Conservation (phyloP, 148 eudicot species). For the Spergularia bocconei region DNA sequence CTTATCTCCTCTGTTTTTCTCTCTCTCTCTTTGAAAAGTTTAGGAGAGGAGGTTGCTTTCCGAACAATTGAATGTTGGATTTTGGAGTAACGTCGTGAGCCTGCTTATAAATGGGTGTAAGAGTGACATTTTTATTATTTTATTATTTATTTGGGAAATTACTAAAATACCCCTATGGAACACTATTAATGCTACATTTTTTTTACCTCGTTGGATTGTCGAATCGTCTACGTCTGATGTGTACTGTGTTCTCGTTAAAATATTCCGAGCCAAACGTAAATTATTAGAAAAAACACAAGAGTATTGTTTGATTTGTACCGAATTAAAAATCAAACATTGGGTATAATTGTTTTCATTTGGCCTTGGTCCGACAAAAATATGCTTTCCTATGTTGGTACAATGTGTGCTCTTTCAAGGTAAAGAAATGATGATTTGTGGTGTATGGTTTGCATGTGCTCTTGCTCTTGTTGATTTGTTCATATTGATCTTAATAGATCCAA, state of each 20-base stretch:
- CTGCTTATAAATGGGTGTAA: background rate
- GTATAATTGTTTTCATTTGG: background rate
- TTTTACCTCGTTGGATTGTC: too few relatives aligned
- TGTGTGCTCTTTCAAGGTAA: background rate
- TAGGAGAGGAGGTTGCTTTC: background rate
- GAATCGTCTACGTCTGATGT: too few relatives aligned
- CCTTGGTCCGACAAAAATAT: background rate
- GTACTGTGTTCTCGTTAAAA: too few relatives aligned
- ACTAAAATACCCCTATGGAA: background rate
- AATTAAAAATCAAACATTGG: too few relatives aligned
- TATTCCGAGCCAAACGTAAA: too few relatives aligned
- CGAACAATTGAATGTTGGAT: slow-evolving; percentile 15
- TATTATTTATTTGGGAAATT: background rate
- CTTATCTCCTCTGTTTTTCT: background rate
- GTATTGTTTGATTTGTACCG: too few relatives aligned
- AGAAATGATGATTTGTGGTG: background rate
- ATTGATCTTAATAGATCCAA: background rate
- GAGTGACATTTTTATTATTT: slow-evolving; percentile 4
- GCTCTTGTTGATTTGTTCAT: background rate
- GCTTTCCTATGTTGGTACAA: background rate
- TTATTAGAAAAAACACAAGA: too few relatives aligned
- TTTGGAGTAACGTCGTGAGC: background rate
- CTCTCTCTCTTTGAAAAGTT: background rate
- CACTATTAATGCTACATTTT: too few relatives aligned
- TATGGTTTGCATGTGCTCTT: slow-evolving; percentile 4